Conservation (phyloP, 805 yeast species). For the Yamadazyma nakazawae region DNA sequence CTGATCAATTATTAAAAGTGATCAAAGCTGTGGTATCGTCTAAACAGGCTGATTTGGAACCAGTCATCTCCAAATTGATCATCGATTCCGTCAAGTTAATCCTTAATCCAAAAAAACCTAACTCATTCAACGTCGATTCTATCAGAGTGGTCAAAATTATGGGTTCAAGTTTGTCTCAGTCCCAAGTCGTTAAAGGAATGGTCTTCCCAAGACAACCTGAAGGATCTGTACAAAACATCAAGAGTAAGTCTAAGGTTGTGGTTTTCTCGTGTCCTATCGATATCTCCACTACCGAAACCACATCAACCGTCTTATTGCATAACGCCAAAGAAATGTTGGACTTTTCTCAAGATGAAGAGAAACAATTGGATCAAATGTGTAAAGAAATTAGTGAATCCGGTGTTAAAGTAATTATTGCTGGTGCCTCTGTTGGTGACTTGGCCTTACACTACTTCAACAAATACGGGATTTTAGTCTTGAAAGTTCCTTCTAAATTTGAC, state of each 20-base stretch:
- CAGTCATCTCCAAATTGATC: constrained; percentile 68
- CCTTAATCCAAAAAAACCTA: constrained; percentile 61
- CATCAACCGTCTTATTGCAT: constrained; percentile 93
- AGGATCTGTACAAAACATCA: constrained; percentile 70
- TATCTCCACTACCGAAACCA: constrained; percentile 94
- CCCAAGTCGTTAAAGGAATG: constrained; percentile 92
- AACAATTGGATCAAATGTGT: constrained; percentile 81
- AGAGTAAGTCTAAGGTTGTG: constrained; percentile 72
- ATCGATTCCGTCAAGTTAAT: constrained; percentile 81
- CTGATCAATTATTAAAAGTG: constrained; percentile 61
- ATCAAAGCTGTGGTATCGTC: constrained; percentile 87
- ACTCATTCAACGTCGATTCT: constrained; percentile 82
- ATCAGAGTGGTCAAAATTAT: constrained; percentile 93
- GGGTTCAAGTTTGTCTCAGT: constrained; percentile 77
- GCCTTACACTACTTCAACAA: constrained; percentile 91
- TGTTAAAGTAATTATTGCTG: constrained; percentile 87
- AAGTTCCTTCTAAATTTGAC: constrained; percentile 92
- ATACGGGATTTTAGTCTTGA: constrained; percentile 77
- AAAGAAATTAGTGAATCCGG: constrained; percentile 83
- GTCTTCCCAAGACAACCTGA: constrained; percentile 98
- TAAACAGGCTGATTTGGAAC: constrained; percentile 89
- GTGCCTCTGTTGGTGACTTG: constrained; percentile 87
- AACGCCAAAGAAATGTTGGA: constrained; percentile 96
- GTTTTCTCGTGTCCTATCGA: constrained; percentile 93
- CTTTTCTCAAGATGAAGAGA: constrained; percentile 94